Conservation (phyloP, 106 monocot species). For the Apostasia ramifera region DNA sequence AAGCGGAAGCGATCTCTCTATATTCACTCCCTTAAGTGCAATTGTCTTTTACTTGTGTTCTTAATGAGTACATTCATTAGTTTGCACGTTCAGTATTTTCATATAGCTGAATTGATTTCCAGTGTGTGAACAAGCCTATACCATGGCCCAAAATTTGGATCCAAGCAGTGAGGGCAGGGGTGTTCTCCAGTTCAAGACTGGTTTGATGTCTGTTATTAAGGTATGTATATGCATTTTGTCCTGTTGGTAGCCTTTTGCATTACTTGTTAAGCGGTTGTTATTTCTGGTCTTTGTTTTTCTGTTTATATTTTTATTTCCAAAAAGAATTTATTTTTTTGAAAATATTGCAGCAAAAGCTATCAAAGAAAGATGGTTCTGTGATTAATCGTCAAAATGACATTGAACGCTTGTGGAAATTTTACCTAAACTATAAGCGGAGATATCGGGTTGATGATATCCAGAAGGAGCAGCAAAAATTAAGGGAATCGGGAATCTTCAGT, state of each 20-base stretch:
- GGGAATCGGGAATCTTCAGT: conserved; percentile 81
- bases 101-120: conserved; percentile 6
- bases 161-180: conserved; percentile 94
- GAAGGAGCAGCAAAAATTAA: conserved; percentile 48
- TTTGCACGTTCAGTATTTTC: no score
- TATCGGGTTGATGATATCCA: conserved; percentile 75
- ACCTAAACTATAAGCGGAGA: conserved; percentile 56
- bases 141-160: conserved; percentile 88
- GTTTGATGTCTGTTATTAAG: conserved; percentile 95
- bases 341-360: conserved; percentile 69
- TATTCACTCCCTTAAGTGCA: no score
- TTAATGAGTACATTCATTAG: no score
- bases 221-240: conserved; percentile 20
- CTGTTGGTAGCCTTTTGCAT: neutral
- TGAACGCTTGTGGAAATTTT: conserved; percentile 78
- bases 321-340: neutral
- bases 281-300: neutral
- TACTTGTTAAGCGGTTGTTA: neutral
- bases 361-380: conserved; percentile 57
- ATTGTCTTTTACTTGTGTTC: no score
- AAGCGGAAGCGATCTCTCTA: no score
- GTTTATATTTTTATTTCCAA: neutral
- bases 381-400: conserved; percentile 73
- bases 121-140: conserved; percentile 98
- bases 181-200: conserved; percentile 95